These are phyloP conservation scores for Hanseniaspora meyeri DNA, from an alignment of 805 yeast species.

Conservation along the genomic window DNA sequence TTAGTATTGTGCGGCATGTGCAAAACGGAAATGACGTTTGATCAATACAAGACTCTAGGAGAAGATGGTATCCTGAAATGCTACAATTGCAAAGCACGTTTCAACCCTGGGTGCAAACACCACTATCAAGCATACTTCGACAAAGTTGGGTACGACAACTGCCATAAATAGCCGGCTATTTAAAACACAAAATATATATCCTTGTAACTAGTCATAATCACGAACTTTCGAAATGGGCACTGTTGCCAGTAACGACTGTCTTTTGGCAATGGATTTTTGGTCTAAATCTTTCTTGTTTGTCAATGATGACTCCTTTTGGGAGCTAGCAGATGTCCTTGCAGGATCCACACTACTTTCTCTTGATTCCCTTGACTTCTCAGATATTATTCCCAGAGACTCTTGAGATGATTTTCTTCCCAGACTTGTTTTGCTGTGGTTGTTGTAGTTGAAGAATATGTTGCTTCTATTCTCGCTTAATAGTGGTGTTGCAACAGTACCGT, in stretches of 20 bases:
- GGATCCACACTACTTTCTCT: neutral
- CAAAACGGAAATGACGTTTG: slow-evolving; percentile 21
- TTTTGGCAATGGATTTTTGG: slow-evolving; percentile 8
- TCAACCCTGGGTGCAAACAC: slow-evolving; percentile 26
- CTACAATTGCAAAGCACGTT: slow-evolving; percentile 19
- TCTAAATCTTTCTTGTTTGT: neutral
- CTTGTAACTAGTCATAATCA: slow-evolving; percentile 13
- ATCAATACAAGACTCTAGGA: slow-evolving; percentile 16
- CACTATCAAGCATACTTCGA: slow-evolving; percentile 26
- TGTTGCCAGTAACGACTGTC: slow-evolving; percentile 21
- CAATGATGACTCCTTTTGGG: neutral
- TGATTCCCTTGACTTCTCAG: neutral
- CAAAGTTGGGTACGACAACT: neutral
- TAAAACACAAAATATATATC: neutral
- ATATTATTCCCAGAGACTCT: neutral
- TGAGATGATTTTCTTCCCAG: neutral
- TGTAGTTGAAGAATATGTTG: neutral
- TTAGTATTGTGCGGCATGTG: slow-evolving; percentile 26
- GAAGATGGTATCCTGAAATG: slow-evolving; percentile 15
- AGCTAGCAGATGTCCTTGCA: neutral
- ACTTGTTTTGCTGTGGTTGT: neutral
- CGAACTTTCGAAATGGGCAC: slow-evolving; percentile 25
- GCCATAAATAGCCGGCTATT: slow-evolving; percentile 4
- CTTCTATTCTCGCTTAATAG: neutral
- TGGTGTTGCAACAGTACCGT: slow-evolving; percentile 8